Evolutionary conservation across 2,329 filamentous ascomycete genomes (phyloP).

Genomic region (Leptographium procerum): DNA sequence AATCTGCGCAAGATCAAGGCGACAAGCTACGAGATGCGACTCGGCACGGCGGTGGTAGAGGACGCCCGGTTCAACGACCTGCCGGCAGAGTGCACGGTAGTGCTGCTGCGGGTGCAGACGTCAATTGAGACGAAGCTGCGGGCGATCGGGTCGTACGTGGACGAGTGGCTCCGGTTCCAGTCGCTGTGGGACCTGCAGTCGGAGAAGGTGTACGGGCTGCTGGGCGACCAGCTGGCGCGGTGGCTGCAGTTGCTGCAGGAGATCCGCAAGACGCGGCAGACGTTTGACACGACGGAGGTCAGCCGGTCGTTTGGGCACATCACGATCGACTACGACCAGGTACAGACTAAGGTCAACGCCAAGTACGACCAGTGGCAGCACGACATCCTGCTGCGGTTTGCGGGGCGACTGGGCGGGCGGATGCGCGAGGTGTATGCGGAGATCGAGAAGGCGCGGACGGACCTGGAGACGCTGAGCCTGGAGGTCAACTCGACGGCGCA

Average conservation of each 20-base stretch:
- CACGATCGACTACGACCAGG: constrained; percentile 94
- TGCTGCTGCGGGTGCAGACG: constrained; percentile 68
- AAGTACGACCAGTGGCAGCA: constrained; percentile 99
- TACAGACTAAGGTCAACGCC: constrained; percentile 95
- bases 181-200: constrained; percentile 96
- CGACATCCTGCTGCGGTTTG: constrained; percentile 91
- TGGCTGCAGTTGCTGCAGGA: constrained; percentile 97
- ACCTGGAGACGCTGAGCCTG: constrained; percentile 83
- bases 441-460: constrained; percentile 78
- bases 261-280: constrained; percentile 87
- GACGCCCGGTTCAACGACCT: constrained; percentile 73
- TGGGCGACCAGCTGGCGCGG: constrained; percentile 81
- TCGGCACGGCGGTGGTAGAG: constrained; percentile 54
- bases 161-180: constrained; percentile 98
- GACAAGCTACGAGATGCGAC: constrained; percentile 83
- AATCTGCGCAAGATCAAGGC: constrained; percentile 91
- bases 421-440: constrained; percentile 90
- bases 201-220: constrained; percentile 83
- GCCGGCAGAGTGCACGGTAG: constrained; percentile 68
- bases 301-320: constrained; percentile 88
- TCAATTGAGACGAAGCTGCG: constrained; percentile 74
- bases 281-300: constrained; percentile 94
- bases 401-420: constrained; percentile 71
- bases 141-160: constrained; percentile 75
- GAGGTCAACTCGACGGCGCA: constrained; percentile 93